phyloP scores from a whole-genome alignment of 371 early-diverging fungal species.

The Apophysomyces ossiformis region DNA sequence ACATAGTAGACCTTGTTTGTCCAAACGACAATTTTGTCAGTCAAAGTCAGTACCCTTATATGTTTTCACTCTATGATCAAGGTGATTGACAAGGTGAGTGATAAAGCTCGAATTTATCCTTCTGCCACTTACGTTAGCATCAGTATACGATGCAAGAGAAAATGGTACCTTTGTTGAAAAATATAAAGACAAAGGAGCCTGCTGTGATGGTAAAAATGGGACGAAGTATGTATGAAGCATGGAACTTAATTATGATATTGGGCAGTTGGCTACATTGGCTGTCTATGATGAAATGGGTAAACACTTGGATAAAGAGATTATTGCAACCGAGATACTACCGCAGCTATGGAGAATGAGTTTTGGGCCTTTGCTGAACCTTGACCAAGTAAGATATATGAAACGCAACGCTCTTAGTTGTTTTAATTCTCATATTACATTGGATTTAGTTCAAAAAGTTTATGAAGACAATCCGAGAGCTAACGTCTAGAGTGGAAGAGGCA shows the following conservation, averaged over 20 bases:
- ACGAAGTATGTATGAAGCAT: not conserved
- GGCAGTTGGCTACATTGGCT: conserved; percentile 73
- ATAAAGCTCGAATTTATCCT: not conserved
- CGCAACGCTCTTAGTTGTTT: not conserved
- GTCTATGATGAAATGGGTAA: conserved; percentile 83
- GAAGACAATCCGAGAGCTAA: conserved; percentile 68
- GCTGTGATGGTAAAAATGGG: conserved; percentile 65
- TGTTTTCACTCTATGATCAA: conserved; percentile 78
- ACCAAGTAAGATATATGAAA: conserved; percentile 56
- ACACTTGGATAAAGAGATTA: conserved; percentile 71
- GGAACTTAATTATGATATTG: not conserved
- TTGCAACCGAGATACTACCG: conserved; percentile 79
- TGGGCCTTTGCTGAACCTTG: conserved; percentile 69
- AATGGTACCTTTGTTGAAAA: conserved; percentile 74
- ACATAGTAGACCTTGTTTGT: conserved; percentile 59
- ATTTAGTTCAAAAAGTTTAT: conserved; percentile 70
- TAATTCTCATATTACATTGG: not conserved
- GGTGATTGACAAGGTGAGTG: conserved; percentile 66
- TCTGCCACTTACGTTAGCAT: not conserved
- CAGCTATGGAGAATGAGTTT: conserved; percentile 81
- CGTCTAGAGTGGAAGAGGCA: conserved; percentile 67
- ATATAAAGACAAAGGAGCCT: conserved; percentile 81
- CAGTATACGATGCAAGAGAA: conserved; percentile 73
- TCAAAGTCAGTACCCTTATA: conserved; percentile 77
- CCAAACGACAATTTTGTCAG: conserved; percentile 70